Percentiles rank a stretch among this genome's conserved stretches.
These are phyloP conservation scores for Arthrinium puccinioides DNA, from an alignment of 2,329 filamentous ascomycete genomes.

Conservation along the genomic window DNA sequence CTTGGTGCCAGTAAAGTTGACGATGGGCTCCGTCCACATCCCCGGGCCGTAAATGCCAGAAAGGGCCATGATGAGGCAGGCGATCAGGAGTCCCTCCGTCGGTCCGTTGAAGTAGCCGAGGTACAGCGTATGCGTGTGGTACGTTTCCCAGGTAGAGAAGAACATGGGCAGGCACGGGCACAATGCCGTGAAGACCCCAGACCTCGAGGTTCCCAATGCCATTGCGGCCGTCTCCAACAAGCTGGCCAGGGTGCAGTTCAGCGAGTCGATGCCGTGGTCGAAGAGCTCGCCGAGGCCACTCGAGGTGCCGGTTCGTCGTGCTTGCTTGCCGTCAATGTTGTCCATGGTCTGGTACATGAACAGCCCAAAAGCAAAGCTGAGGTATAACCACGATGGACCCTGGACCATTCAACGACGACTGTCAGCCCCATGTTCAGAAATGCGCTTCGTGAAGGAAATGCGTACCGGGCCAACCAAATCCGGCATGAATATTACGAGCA, in stretches of 20 bases:
- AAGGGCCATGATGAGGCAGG: conserved; percentile 75
- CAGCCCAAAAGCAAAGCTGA: conserved; percentile 87
- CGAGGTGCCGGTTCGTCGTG: conserved; percentile 86
- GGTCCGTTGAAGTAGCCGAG: conserved; percentile 95
- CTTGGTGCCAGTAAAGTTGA: conserved; percentile 56
- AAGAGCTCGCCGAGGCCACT: conserved; percentile 94
- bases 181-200: conserved; percentile 85
- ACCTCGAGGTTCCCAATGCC: conserved; percentile 76
- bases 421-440: conserved; percentile 6
- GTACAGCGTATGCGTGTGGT: conserved; percentile 95
- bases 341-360: conserved; percentile 99
- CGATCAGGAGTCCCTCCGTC: conserved; percentile 89
- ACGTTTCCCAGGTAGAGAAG: conserved; percentile 99
- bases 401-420: conserved; percentile 24
- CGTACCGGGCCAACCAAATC: conserved; percentile 84
- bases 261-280: conserved; percentile 95
- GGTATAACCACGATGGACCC: conserved; percentile 89
- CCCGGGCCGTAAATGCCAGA: conserved; percentile 83
- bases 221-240: conserved; percentile 88
- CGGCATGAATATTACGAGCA: conserved; percentile 73
- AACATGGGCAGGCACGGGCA: conserved; percentile 96
- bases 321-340: conserved; percentile 98
- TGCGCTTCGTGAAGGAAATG: conserved; percentile 6
- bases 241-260: conserved; percentile 93
- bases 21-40: conserved; percentile 75